phyloP scores from a whole-genome alignment of 306 rosid genomes.

The Dryas drummondii region DNA sequence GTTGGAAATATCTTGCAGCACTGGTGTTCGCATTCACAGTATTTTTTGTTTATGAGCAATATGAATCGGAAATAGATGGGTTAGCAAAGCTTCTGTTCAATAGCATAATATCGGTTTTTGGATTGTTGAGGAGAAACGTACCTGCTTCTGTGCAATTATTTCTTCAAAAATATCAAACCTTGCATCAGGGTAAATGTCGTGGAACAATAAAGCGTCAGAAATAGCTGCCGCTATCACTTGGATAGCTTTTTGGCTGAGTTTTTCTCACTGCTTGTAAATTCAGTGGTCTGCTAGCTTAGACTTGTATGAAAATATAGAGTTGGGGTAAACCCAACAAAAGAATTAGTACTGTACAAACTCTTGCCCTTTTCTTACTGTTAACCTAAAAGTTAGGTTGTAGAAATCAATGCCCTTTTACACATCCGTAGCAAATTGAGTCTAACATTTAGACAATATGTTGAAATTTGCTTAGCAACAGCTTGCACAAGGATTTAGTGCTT shows the following conservation, averaged over 20 bases:
- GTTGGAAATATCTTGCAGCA: constrained; percentile 41
- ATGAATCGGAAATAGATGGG: constrained; percentile 65
- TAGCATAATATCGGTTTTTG: constrained; percentile 29
- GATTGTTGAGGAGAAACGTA: constrained; percentile 35
- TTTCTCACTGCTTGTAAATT: constrained; percentile 24
- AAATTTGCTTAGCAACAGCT: neutral
- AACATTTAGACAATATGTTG: neutral
- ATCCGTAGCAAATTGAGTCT: neutral
- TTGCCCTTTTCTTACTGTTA: neutral
- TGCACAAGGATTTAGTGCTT: too few relatives aligned
- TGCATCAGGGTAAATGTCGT: constrained; percentile 14
- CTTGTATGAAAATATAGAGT: constrained; percentile 17
- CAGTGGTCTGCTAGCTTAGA: constrained; percentile 18
- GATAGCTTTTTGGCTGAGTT: constrained; percentile 1
- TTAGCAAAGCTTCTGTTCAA: constrained; percentile 32
- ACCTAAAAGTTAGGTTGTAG: neutral
- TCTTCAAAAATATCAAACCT: constrained; percentile 24
- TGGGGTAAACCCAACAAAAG: constrained; percentile 9
- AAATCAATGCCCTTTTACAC: neutral
- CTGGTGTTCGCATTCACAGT: constrained; percentile 63
- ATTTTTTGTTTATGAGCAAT: constrained; percentile 81
- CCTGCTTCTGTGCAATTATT: constrained; percentile 38
- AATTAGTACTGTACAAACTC: constrained; percentile 7
- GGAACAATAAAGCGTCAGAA: constrained; percentile 27
- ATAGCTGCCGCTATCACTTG: constrained; percentile 22